Evolutionary conservation across 225 moss, liverwort and hornwort genomes (phyloP).

Genomic region (Anthoceros angustus): DNA sequence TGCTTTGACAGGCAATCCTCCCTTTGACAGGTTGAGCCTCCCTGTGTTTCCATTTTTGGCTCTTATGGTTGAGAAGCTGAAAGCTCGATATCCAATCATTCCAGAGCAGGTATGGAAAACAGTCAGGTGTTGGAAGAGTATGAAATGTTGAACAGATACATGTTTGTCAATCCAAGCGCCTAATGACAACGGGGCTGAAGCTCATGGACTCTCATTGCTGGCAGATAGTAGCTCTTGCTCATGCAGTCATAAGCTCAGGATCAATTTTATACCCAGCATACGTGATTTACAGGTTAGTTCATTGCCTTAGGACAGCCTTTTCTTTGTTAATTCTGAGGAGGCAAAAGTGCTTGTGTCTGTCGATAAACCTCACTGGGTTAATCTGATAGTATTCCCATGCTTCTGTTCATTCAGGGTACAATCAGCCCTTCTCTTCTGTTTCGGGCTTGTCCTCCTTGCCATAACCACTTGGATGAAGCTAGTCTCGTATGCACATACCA

Average conservation of each 20-base stretch:
- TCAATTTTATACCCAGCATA: conserved; percentile 76
- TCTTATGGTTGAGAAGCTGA: conserved; percentile 56
- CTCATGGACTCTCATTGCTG: no score
- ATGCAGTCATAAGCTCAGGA: conserved; percentile 43
- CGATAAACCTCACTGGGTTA: neutral
- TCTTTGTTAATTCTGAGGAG: neutral
- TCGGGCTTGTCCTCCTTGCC: conserved; percentile 44
- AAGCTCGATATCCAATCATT: conserved; percentile 18
- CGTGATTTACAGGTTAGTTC: conserved; percentile 58
- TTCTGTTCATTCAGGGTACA: conserved; percentile 38
- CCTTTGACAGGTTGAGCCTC: conserved; percentile 49
- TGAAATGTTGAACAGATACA: no score
- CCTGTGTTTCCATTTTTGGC: conserved; percentile 58
- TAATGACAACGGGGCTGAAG: no score
- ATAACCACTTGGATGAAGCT: conserved; percentile 71
- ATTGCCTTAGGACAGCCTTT: neutral
- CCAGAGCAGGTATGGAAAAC: neutral
- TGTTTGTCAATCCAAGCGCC: no score
- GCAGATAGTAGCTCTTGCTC: conserved; percentile 45
- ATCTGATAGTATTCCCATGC: neutral
- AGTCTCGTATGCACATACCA: conserved; percentile 65
- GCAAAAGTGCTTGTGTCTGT: neutral
- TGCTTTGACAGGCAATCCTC: neutral
- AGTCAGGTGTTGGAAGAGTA: neutral
- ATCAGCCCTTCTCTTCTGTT: conserved; percentile 47